Base-by-base conservation (phyloP, 2,329 filamentous ascomycete genomes). In the Nemania sp. region DNA sequence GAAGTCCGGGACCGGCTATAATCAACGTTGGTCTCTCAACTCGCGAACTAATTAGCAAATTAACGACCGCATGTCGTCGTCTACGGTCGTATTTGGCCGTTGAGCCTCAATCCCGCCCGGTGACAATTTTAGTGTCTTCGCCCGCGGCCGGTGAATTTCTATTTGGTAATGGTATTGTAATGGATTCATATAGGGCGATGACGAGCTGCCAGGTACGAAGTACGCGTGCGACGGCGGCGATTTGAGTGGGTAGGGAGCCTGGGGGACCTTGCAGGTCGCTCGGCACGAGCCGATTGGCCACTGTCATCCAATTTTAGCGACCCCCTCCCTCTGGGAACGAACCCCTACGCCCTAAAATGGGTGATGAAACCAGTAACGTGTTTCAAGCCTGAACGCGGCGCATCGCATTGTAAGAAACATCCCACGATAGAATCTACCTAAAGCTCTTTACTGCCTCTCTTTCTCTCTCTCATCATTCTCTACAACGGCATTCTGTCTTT, bases 321-420 rank as follows among this genome's bases (percentile, higher is more conserved):
- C 46, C 37, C 37, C 36, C n/a, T n/a, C n/a, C n/a, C n/a, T n/a
- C n/a, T 19, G 30, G 23, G 15, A 28, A 24, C 6, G 14, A n/a
- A n/a, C n/a, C n/a, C n/a, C n/a, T n/a, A n/a, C 33, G 33, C 37
- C 47, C 43, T 49, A 54, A 63, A 60, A 57, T 50, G 54, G 56
- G 42, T 28, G 46, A 40, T 60, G 64, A 67, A 67, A 67, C 64
- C 40, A 45, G 37, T 60, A 59, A 62, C 30, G 61, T 64, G 64
- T 65, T 66, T 67, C 63, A 67, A 66, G 43, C 52, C 36, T 11
- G 34, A 1, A 12, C 22, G 15, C 28, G 30, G 39, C 31, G 36
- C 46, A 42, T 17, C 37, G 41, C 28, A 42, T 53, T 26, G 23
- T 47, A 46, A 11, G 34, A 57, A 57, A 56, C 49, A 41, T 15